phyloP scores from a whole-genome alignment of 73 alveolate genomes.

The Paramecium primaurelia region DNA sequence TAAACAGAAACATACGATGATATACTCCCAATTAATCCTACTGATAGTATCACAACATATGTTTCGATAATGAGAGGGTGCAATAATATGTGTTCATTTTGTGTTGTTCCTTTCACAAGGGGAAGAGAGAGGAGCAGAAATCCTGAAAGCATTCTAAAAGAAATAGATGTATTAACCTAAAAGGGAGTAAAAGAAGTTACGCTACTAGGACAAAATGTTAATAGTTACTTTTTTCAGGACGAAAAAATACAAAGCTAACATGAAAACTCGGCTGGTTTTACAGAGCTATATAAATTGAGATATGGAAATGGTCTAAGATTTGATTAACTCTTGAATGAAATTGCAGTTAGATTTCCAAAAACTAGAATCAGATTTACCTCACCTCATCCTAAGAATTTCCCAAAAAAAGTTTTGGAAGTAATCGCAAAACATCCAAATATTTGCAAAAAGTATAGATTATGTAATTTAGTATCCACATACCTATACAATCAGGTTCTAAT shows the following conservation, averaged over 20 bases:
- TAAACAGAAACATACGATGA: slow-evolving; percentile 89
- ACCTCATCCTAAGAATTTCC: slow-evolving; percentile 92
- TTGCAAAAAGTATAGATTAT: slow-evolving; percentile 69
- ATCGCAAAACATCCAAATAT: slow-evolving; percentile 71
- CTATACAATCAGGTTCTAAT: slow-evolving; percentile 85
- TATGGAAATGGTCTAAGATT: slow-evolving; percentile 83
- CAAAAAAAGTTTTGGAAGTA: slow-evolving; percentile 76
- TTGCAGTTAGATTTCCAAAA: slow-evolving; percentile 80
- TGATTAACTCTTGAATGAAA: slow-evolving; percentile 74
- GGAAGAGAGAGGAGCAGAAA: slow-evolving; percentile 89
- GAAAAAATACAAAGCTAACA: slow-evolving; percentile 65
- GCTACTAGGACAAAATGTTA: slow-evolving; percentile 86
- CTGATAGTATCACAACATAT: slow-evolving; percentile 67
- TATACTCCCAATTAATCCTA: slow-evolving; percentile 66
- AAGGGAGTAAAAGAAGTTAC: slow-evolving; percentile 83
- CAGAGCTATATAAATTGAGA: slow-evolving; percentile 77
- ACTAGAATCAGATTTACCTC: slow-evolving; percentile 84
- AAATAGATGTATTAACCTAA: slow-evolving; percentile 69
- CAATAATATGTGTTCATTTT: slow-evolving; percentile 90
- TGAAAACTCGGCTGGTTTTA: slow-evolving; percentile 78
- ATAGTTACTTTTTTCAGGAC: slow-evolving; percentile 74
- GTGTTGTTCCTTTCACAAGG: slow-evolving; percentile 91
- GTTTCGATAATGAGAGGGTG: slow-evolving; percentile 94
- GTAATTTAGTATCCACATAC: slow-evolving; percentile 73
- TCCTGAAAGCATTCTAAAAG: slow-evolving; percentile 66